Conservation (phyloP, 495 filamentous ascomycete species). For the Talaromyces nanjingensis region DNA sequence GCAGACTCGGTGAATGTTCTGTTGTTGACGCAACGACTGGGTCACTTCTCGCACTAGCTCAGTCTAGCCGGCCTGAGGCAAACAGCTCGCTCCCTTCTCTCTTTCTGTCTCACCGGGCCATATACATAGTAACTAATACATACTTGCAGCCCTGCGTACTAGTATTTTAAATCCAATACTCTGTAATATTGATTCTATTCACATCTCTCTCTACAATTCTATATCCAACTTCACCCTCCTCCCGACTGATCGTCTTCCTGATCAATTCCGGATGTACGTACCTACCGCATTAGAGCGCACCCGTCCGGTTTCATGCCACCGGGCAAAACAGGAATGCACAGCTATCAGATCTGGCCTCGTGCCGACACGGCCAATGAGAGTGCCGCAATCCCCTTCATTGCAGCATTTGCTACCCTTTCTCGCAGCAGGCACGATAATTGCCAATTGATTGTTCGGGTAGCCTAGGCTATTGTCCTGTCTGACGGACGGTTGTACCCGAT, state of each 20-base stretch:
- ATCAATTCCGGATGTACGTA: background rate
- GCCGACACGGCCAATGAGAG: background rate
- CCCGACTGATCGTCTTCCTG: background rate
- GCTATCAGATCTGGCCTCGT: background rate
- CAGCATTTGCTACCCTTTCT: background rate
- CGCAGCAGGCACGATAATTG: background rate
- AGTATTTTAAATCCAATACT: background rate
- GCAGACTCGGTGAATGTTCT: conserved; percentile 12
- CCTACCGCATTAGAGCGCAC: background rate
- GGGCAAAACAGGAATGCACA: conserved; percentile 39
- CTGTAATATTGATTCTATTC: background rate
- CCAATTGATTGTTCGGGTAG: background rate
- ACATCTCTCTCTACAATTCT: background rate
- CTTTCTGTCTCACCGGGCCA: conserved; percentile 22
- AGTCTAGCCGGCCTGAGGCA: background rate
- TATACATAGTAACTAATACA: background rate
- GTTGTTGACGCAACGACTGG: conserved; percentile 41
- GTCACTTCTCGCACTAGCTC: conserved; percentile 16
- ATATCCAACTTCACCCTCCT: background rate
- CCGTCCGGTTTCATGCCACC: conserved; percentile 40
- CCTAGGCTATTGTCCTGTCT: conserved; percentile 6
- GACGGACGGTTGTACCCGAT: background rate
- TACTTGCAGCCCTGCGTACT: background rate
- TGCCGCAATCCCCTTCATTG: background rate
- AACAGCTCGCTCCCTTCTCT: background rate